A percentile compares a stretch with the other conserved stretches of the same genome.
phyloP scores from a whole-genome alignment of 2,329 filamentous ascomycete genomes.

The Aspergillus hortae region DNA sequence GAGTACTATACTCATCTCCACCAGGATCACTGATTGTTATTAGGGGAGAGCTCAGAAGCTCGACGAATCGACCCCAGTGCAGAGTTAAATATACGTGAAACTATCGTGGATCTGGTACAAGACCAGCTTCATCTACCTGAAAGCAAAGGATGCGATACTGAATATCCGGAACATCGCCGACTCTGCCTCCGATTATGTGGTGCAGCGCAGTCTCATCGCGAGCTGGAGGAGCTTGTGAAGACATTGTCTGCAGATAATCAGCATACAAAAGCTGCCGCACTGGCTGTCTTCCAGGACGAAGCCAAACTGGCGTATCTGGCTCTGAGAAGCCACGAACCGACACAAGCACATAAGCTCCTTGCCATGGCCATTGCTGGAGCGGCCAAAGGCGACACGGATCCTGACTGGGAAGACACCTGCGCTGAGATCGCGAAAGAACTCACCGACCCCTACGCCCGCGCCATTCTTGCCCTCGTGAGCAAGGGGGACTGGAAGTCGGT shows the following conservation, averaged over 20 bases:
- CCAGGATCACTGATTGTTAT: not conserved
- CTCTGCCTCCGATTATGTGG: slow-evolving; percentile 60
- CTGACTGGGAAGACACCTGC: slow-evolving; percentile 60
- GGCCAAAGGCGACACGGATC: slow-evolving; percentile 46
- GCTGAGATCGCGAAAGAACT: slow-evolving; percentile 60
- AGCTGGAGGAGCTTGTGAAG: slow-evolving; percentile 49
- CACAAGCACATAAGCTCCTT: slow-evolving; percentile 55
- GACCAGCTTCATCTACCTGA: slow-evolving; percentile 49
- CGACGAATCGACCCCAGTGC: slow-evolving; percentile 26
- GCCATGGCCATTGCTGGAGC: slow-evolving; percentile 51
- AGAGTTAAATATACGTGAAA: slow-evolving; percentile 27
- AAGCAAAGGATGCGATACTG: slow-evolving; percentile 50
- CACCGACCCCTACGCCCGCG: slow-evolving; percentile 59
- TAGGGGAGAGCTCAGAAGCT: slow-evolving; percentile 32
- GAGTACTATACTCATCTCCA: no score
- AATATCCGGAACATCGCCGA: slow-evolving; percentile 54
- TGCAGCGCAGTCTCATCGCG: slow-evolving; percentile 51
- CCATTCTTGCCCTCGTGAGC: slow-evolving; percentile 58
- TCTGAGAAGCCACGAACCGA: slow-evolving; percentile 51
- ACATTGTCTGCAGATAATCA: slow-evolving; percentile 51
- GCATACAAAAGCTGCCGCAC: slow-evolving; percentile 60
- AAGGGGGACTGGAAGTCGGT: slow-evolving; percentile 59
- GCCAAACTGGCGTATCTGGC: slow-evolving; percentile 56
- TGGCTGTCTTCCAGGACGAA: slow-evolving; percentile 59
- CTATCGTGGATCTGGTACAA: slow-evolving; percentile 50